These are phyloP conservation scores for Ophiostoma australiae DNA, from an alignment of 2,329 filamentous ascomycete genomes.

Conservation along the genomic window DNA sequence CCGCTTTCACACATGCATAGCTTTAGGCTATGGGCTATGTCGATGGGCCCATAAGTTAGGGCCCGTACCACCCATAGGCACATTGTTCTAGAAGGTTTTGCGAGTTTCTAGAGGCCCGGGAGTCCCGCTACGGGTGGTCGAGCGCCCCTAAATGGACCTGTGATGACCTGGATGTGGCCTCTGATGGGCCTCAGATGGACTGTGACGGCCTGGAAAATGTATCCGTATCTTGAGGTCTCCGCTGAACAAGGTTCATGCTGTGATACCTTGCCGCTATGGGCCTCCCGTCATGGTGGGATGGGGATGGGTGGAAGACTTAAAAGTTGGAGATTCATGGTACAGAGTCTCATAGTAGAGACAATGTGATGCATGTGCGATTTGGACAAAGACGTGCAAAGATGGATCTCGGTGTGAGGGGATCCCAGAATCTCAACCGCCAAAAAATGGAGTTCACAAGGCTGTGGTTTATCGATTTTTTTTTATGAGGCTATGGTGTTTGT, in stretches of 20 bases:
- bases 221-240: conserved; percentile 15
- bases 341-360: neutral
- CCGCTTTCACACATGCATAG: neutral
- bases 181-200: neutral
- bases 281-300: conserved; percentile 13
- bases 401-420: neutral
- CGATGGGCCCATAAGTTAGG: neutral
- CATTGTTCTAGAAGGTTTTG: conserved; percentile 13
- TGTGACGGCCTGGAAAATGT: neutral
- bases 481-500: neutral
- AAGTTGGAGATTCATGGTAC: conserved; percentile 5
- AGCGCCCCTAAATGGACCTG: neutral
- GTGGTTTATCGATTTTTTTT: neutral
- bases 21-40: no score
- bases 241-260: conserved; percentile 26
- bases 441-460: neutral
- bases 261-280: conserved; percentile 22
- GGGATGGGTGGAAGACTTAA: neutral
- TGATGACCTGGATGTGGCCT: neutral
- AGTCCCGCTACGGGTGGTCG: conserved; percentile 4
- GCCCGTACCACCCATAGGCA: neutral
- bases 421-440: neutral
- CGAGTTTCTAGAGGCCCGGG: neutral
- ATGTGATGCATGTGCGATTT: neutral
- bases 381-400: neutral